A percentile compares a stretch with the other conserved stretches of the same genome.
phyloP scores from a whole-genome alignment of 2,329 filamentous ascomycete species.

The Cryphonectria naterciae region DNA sequence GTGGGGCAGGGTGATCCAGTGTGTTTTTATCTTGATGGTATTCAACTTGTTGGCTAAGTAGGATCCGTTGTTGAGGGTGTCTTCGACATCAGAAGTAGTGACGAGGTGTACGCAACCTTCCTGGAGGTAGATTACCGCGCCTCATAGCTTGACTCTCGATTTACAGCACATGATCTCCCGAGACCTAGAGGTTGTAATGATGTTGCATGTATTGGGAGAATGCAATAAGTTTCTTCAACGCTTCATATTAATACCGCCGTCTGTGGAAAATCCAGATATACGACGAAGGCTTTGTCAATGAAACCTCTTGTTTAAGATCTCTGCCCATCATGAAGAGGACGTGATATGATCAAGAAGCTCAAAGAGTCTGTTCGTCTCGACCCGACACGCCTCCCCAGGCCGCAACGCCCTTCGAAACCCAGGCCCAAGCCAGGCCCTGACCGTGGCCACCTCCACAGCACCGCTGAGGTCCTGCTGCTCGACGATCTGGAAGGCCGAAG shows the following conservation, averaged over 20 bases:
- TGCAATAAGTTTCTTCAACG: background rate
- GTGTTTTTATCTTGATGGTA: conserved; percentile 14
- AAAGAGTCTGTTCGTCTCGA: conserved; percentile 27
- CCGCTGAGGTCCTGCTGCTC: conserved; percentile 38
- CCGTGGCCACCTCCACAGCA: conserved; percentile 28
- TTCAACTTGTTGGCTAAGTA: conserved; percentile 8
- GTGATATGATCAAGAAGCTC: conserved; percentile 29
- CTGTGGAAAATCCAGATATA: background rate
- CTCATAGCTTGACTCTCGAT: background rate
- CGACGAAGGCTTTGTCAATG: background rate
- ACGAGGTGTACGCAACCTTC: background rate
- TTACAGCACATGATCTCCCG: background rate
- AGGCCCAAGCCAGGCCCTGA: conserved; percentile 24
- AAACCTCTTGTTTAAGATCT: background rate
- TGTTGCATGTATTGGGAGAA: background rate
- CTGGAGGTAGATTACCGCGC: background rate
- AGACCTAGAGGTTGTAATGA: background rate
- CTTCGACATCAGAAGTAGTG: background rate
- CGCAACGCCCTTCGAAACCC: conserved; percentile 25
- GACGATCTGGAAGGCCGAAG: conserved; percentile 40
- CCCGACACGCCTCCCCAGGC: conserved; percentile 25
- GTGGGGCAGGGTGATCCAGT: background rate
- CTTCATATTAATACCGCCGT: background rate
- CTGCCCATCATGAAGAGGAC: conserved; percentile 10
- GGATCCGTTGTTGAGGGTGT: background rate